A percentile compares a stretch with the other conserved stretches of the same genome.
phyloP scores from a whole-genome alignment of 176 grass and related monocot genomes.

The Oryza glaberrima region DNA sequence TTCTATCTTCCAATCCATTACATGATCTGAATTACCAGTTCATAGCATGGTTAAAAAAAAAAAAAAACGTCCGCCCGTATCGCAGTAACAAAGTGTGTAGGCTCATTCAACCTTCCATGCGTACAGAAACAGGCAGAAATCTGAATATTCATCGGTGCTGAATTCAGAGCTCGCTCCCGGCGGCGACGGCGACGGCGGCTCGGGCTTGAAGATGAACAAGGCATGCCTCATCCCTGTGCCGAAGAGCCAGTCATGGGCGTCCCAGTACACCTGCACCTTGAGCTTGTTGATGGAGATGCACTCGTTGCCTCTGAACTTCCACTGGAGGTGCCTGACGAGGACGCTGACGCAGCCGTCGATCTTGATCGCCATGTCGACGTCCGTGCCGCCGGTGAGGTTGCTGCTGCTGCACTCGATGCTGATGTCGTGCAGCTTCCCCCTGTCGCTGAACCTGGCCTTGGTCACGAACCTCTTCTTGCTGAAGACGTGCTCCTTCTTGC shows the following conservation, averaged over 20 bases:
- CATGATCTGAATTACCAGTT: conserved; percentile 44
- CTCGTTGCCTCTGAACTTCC: conserved; percentile 97
- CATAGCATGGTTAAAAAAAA: conserved; percentile 40
- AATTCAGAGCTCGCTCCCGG: neutral
- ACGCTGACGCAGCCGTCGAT: conserved; percentile 61
- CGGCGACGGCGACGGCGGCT: conserved; percentile 31
- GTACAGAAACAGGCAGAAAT: conserved; percentile 83
- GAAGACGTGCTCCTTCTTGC: conserved; percentile 89
- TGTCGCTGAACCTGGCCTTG: conserved; percentile 64
- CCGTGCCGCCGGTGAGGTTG: conserved; percentile 49
- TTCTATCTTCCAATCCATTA: conserved; percentile 37
- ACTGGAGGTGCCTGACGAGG: conserved; percentile 77
- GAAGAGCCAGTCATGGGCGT: conserved; percentile 92
- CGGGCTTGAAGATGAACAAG: conserved; percentile 89
- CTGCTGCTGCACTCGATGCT: conserved; percentile 74
- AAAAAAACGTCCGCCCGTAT: conserved; percentile 10
- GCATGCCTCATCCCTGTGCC: conserved; percentile 74
- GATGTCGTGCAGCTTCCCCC: conserved; percentile 80
- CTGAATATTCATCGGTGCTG: conserved; percentile 37
- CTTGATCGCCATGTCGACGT: conserved; percentile 84
- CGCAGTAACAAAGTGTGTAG: conserved; percentile 23
- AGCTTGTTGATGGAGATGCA: conserved; percentile 70
- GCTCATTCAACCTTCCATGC: conserved; percentile 91
- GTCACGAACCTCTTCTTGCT: conserved; percentile 84
- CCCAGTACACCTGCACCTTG: conserved; percentile 88